Evolutionary conservation across 2,329 filamentous ascomycete species (phyloP).

Genomic region (Dryadomyces quercus-mongolicae): DNA sequence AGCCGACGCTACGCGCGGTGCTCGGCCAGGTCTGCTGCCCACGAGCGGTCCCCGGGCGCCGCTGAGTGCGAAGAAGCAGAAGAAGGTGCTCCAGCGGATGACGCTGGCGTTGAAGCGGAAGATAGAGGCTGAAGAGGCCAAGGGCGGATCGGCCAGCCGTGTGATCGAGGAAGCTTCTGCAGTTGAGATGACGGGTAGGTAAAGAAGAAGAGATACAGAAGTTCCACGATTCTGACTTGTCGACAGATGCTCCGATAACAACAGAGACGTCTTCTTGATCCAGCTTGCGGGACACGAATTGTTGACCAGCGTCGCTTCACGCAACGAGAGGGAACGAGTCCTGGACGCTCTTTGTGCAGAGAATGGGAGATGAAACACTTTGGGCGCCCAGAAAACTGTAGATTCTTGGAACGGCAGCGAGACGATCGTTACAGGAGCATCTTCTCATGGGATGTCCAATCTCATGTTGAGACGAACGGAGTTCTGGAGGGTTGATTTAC

Average conservation of each 20-base stretch:
- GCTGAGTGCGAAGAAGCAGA: slow-evolving; percentile 41
- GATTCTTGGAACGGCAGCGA: too few relatives aligned
- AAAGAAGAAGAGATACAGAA: too few relatives aligned
- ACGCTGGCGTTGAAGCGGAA: slow-evolving; percentile 39
- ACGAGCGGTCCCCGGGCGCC: slow-evolving; percentile 40
- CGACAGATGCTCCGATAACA: background rate
- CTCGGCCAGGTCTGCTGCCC: slow-evolving; percentile 38
- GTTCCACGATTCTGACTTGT: background rate
- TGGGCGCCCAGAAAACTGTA: too few relatives aligned
- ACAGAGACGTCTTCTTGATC: background rate
- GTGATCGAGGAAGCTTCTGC: background rate
- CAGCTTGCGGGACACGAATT: background rate
- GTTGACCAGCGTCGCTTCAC: background rate
- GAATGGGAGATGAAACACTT: too few relatives aligned
- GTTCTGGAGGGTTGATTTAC: too few relatives aligned
- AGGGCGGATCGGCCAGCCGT: background rate
- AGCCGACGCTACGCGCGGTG: slow-evolving; percentile 34
- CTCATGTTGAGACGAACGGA: too few relatives aligned
- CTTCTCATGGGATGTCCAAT: too few relatives aligned
- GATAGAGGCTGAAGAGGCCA: slow-evolving; percentile 23
- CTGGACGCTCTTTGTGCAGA: too few relatives aligned
- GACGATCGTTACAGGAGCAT: too few relatives aligned
- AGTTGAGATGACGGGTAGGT: background rate
- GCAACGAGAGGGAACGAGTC: too few relatives aligned
- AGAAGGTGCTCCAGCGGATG: slow-evolving; percentile 43